These are phyloP conservation scores for Rhizopus microsporus DNA, from an alignment of 371 early-diverging fungal species.

Conservation along the genomic window DNA sequence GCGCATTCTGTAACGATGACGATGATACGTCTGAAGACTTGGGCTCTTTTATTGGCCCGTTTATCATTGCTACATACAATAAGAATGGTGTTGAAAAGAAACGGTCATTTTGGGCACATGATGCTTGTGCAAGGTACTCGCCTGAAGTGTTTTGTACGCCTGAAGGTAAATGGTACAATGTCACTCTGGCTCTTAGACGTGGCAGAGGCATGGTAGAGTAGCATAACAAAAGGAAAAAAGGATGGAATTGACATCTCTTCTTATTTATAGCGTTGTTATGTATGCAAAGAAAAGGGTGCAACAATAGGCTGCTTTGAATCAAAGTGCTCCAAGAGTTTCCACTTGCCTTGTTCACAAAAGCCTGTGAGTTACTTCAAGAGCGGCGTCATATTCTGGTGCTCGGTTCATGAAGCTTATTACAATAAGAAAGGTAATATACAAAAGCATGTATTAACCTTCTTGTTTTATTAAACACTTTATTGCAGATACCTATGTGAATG, in stretches of 20 bases:
- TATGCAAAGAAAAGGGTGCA: conserved; percentile 83
- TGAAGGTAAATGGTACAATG: conserved; percentile 84
- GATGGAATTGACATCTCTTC: not conserved
- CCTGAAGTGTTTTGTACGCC: conserved; percentile 80
- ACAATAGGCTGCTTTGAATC: conserved; percentile 90
- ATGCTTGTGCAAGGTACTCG: conserved; percentile 81
- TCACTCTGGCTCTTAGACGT: conserved; percentile 73
- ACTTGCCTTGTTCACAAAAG: conserved; percentile 79
- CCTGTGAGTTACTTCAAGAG: conserved; percentile 69
- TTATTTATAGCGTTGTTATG: conserved; percentile 59
- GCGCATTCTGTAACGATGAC: conserved; percentile 78
- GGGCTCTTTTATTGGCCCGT: conserved; percentile 64
- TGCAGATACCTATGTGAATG: conserved; percentile 67
- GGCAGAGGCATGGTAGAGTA: conserved; percentile 70
- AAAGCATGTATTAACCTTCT: not conserved
- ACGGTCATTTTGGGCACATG: conserved; percentile 83
- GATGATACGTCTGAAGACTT: conserved; percentile 58
- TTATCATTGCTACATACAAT: conserved; percentile 43
- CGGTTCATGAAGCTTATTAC: conserved; percentile 67
- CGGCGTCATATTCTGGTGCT: conserved; percentile 89
- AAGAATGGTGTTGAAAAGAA: conserved; percentile 55
- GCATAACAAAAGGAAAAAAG: not conserved
- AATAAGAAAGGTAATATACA: conserved; percentile 49
- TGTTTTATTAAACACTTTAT: not conserved
- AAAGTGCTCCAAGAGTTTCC: conserved; percentile 82